Evolutionary conservation across 129 eudicot genomes (phyloP).

Genomic region (Artemisia argyi): DNA sequence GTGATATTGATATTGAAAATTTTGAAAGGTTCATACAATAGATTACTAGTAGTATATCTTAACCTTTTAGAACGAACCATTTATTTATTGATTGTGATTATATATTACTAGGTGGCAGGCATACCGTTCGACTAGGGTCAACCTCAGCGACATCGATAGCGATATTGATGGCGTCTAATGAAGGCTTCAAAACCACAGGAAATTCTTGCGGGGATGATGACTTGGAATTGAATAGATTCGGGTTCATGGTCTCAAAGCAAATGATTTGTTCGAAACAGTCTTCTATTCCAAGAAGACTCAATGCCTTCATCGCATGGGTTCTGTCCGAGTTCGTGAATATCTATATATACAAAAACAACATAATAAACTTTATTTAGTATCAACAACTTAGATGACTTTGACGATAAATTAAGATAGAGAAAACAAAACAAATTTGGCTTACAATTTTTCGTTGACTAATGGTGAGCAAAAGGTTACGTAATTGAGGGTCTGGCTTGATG

Average conservation of each 20-base stretch:
- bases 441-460: conserved; percentile 85
- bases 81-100: too few species aligned
- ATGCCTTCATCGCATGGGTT: conserved; percentile 74
- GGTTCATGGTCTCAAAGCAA: conserved; percentile 90
- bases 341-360: conserved; percentile 32
- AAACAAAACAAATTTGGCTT: neutral
- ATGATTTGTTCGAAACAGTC: conserved; percentile 87
- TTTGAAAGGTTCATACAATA: neutral
- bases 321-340: conserved; percentile 88
- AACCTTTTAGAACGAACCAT: too few species aligned
- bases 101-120: neutral
- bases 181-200: conserved; percentile 85
- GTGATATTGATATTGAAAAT: neutral
- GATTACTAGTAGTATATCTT: too few species aligned
- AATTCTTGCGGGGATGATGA: conserved; percentile 62
- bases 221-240: conserved; percentile 43
- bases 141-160: conserved; percentile 64
- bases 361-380: too few species aligned
- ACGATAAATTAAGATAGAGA: neutral
- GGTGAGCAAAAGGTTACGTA: conserved; percentile 58
- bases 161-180: conserved; percentile 70
- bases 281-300: conserved; percentile 66
- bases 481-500: conserved; percentile 72
- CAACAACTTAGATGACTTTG: too few species aligned
- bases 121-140: conserved; percentile 86